Base-by-base conservation (phyloP, 192 early-diverging fungal species). In the Coemansia reversa region DNA sequence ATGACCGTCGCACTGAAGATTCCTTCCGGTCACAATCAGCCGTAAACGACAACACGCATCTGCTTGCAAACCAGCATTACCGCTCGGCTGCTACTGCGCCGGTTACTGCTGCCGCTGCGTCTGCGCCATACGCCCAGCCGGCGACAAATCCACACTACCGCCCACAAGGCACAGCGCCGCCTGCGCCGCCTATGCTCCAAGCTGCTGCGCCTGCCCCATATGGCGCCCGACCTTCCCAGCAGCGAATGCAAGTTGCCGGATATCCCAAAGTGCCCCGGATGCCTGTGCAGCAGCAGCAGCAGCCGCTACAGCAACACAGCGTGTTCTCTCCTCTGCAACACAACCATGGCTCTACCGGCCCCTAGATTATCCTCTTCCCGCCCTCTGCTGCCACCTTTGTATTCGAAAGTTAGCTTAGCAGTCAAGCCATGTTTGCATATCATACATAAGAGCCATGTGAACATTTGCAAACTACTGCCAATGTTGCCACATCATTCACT, bases 51-150 rank as follows among this genome's bases (percentile, higher is more conserved):
- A 66, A 35, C 45, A 60, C 63, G 28, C 60, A 56, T 22, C 51
- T 64, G 54, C 62, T 71, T 52, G 51, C 69, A 1, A 56, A 49
- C 25, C 56, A 57, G 55, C 72, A 35, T 33, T 58, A 49, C 18
- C 60, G 54, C 24, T 60, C 51, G 55, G 28, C 9, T 19, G 51
- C 32, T 39, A 39, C 35, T 39, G 35, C 35, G 35, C 35, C 35
- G 35, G 9, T 11, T 39, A 39, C 35, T 39, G 35, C 12, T 39
- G 35, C 35, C 8, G 35, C 35, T 39, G 35, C 30, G 30, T 7
- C 35, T 16, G 47, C 28, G 45, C 47, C 28, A 14, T 47, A 22
- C 45, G 12, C 29, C 59, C 48, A 28, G 45, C 35, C 39, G 9
- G 35, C 35, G 35, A 39, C 58, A 24, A 7, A 22, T 16, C 29